Percentiles rank a stretch among this genome's conserved stretches.
phyloP scores from a whole-genome alignment of 495 filamentous ascomycete genomes.

The Penicillium alfredii region DNA sequence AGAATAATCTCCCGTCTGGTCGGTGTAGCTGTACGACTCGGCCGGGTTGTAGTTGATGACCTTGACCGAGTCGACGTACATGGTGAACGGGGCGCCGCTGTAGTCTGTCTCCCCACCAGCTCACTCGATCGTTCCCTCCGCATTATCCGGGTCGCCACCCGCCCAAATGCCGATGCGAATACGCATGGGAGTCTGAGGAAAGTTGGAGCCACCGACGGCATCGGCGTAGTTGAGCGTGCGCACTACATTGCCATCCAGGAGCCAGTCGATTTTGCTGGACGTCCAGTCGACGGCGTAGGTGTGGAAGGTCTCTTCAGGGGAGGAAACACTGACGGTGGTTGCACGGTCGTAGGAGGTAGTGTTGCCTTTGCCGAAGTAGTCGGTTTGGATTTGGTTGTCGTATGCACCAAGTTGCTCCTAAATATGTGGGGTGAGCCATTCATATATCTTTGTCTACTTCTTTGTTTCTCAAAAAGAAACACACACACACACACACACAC shows the following conservation, averaged over 20 bases:
- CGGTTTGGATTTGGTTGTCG: conserved; percentile 65
- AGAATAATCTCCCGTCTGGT: conserved; percentile 60
- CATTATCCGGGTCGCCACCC: conserved; percentile 70
- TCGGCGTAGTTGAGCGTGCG: conserved; percentile 59
- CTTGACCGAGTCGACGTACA: conserved; percentile 63
- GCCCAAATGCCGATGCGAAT: conserved; percentile 84
- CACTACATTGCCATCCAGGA: conserved; percentile 68
- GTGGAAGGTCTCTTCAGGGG: conserved; percentile 65
- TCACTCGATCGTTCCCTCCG: conserved; percentile 60
- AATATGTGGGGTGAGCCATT: background rate
- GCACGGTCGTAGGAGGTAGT: conserved; percentile 74
- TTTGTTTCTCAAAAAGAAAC: no score
- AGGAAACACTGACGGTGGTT: conserved; percentile 47
- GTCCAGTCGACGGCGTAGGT: conserved; percentile 90
- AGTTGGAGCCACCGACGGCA: conserved; percentile 62
- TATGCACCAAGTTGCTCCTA: conserved; percentile 55
- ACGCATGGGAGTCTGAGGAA: conserved; percentile 87
- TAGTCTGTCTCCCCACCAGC: conserved; percentile 76
- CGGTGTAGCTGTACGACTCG: conserved; percentile 63
- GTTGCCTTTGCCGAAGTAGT: conserved; percentile 93
- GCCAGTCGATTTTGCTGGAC: conserved; percentile 65
- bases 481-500: no score
- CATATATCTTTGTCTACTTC: no score
- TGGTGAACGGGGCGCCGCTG: conserved; percentile 64
- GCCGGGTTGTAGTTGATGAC: conserved; percentile 27